phyloP scores from a whole-genome alignment of 768 basidiomycete species.

The Sarcodon aspratus region DNA sequence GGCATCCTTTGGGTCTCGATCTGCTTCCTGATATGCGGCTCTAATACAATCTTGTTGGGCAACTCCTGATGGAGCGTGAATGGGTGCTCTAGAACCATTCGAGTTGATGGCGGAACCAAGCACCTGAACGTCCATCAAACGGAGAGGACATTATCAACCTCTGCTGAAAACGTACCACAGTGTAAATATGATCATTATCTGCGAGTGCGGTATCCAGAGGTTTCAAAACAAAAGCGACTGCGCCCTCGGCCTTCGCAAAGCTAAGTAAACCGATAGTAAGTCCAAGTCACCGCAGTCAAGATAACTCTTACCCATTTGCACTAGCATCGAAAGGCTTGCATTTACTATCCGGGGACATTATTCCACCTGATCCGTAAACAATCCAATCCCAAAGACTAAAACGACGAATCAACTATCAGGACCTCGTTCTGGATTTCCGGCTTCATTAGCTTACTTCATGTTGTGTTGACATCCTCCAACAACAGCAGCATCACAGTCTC shows the following conservation, averaged over 20 bases:
- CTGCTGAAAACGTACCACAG: slow-evolving; percentile 16
- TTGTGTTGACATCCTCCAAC: slow-evolving; percentile 35
- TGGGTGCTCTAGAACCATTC: slow-evolving; percentile 23
- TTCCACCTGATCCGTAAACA: slow-evolving; percentile 23
- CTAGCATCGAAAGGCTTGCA: slow-evolving; percentile 33
- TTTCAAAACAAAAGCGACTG: slow-evolving; percentile 27
- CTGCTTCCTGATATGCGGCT: slow-evolving; percentile 21
- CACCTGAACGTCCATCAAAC: slow-evolving; percentile 16
- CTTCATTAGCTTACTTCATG: neutral
- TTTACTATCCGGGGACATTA: slow-evolving; percentile 29
- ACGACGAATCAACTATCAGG: too few relatives aligned
- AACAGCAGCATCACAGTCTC: slow-evolving; percentile 37
- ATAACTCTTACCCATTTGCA: slow-evolving; percentile 28
- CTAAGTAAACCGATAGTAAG: slow-evolving; percentile 10
- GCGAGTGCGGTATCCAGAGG: slow-evolving; percentile 24
- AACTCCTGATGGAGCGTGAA: slow-evolving; percentile 26
- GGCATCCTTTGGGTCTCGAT: slow-evolving; percentile 24
- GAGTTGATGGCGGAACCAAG: slow-evolving; percentile 28
- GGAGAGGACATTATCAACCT: neutral
- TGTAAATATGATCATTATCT: slow-evolving; percentile 31
- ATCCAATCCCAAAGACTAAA: slow-evolving; percentile 23
- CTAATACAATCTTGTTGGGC: slow-evolving; percentile 27
- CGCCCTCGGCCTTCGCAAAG: slow-evolving; percentile 28
- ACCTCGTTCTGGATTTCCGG: too few relatives aligned
- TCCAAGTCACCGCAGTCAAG: neutral